Percentiles rank a stretch among this genome's conserved stretches.
Conservation (phyloP, 2,329 filamentous ascomycete genomes). For the Cladosporium halotolerans region DNA sequence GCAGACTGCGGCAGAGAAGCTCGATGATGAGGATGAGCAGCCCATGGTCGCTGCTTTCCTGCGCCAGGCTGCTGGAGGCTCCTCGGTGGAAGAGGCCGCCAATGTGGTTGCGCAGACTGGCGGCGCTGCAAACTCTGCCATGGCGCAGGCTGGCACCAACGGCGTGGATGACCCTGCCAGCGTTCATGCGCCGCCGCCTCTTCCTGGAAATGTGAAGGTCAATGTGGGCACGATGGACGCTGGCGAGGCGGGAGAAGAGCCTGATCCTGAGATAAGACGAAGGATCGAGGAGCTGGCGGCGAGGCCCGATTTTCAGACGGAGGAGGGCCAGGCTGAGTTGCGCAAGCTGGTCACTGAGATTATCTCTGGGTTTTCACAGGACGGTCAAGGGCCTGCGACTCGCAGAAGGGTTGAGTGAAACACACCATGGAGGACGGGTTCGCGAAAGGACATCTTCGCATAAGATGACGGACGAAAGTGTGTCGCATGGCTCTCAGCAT, state of each 20-base stretch:
- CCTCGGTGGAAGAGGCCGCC: conserved; percentile 22
- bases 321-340: conserved; percentile 72
- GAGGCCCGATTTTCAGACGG: conserved; percentile 74
- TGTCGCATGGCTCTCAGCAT: too few species aligned
- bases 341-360: conserved; percentile 75
- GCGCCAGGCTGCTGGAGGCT: conserved; percentile 29
- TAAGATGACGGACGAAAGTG: too few species aligned
- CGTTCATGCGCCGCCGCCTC: conserved; percentile 46
- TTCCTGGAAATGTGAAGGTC: conserved; percentile 71
- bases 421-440: background rate
- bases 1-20: conserved; percentile 72
- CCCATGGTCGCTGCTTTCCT: conserved; percentile 71
- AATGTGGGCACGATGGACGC: conserved; percentile 66
- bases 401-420: conserved; percentile 10
- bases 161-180: conserved; percentile 21
- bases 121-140: conserved; percentile 18
- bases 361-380: conserved; percentile 58
- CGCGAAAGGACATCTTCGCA: too few species aligned
- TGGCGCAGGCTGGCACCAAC: conserved; percentile 31
- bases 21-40: conserved; percentile 71
- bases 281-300: conserved; percentile 85
- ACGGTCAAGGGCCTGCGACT: conserved; percentile 42
- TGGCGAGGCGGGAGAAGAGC: conserved; percentile 52
- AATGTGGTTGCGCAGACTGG: conserved; percentile 25
- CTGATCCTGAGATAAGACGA: conserved; percentile 75